Percentiles rank a stretch among this genome's conserved stretches.
phyloP scores from a whole-genome alignment of 495 filamentous ascomycete species.

The Aspergillus mulundensis region DNA sequence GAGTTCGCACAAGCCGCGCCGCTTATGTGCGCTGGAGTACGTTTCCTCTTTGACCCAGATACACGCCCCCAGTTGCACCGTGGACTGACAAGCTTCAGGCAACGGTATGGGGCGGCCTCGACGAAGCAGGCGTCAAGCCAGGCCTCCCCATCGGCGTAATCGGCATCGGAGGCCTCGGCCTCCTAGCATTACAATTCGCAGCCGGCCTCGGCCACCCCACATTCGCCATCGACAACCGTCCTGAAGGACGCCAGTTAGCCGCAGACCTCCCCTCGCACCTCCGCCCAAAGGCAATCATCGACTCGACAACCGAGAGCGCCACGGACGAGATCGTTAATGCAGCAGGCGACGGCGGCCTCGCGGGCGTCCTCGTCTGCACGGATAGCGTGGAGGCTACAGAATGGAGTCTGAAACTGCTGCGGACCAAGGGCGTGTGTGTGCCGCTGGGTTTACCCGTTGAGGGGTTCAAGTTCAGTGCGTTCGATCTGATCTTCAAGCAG shows the following conservation, averaged over 20 bases:
- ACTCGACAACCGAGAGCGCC: neutral
- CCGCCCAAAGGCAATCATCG: neutral
- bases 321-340: neutral
- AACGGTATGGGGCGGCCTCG: neutral
- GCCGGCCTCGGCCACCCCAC: neutral
- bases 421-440: neutral
- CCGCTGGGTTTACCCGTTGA: neutral
- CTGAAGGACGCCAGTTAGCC: neutral
- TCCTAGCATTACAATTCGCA: slow-evolving; percentile 1
- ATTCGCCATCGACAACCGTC: neutral
- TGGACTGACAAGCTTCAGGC: neutral
- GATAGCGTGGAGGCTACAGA: neutral
- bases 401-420: slow-evolving; percentile 5
- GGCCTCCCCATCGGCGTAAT: slow-evolving; percentile 1
- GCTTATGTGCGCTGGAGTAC: too few species aligned
- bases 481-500: slow-evolving; percentile 6
- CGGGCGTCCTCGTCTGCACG: slow-evolving; percentile 1
- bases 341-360: neutral
- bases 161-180: slow-evolving; percentile 1
- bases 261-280: neutral
- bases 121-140: neutral
- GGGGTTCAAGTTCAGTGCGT: slow-evolving; percentile 7
- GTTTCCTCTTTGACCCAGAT: too few species aligned
- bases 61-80: too few species aligned
- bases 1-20: too few species aligned